Percentiles rank a stretch among this genome's conserved stretches.
These are phyloP conservation scores for Diplodia scrobiculata DNA, from an alignment of 2,329 filamentous ascomycete genomes.

Conservation along the genomic window DNA sequence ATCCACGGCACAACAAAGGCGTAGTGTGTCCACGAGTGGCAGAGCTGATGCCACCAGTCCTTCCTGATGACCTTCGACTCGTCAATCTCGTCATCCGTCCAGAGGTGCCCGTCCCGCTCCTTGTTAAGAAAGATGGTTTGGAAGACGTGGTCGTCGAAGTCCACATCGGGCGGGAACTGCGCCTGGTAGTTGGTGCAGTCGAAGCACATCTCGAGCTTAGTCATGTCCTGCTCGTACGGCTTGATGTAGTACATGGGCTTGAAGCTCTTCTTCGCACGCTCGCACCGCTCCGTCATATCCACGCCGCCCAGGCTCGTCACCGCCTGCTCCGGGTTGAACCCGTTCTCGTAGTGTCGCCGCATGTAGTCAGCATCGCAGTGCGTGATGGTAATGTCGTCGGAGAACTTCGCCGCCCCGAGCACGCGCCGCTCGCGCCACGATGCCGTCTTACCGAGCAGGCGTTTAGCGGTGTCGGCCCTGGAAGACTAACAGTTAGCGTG, in stretches of 20 bases:
- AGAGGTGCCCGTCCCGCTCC: conserved; percentile 56
- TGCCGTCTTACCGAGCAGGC: conserved; percentile 60
- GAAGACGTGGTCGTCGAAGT: conserved; percentile 65
- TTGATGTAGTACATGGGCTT: conserved; percentile 68
- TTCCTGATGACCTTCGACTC: conserved; percentile 62
- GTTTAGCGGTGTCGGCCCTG: conserved; percentile 59
- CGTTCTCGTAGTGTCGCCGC: conserved; percentile 67
- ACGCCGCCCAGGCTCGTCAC: conserved; percentile 47
- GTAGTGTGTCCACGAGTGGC: conserved; percentile 66
- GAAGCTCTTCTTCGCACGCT: conserved; percentile 56
- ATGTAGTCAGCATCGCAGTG: conserved; percentile 68
- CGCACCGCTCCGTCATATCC: conserved; percentile 48
- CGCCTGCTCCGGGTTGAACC: conserved; percentile 55
- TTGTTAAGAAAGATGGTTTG: conserved; percentile 70
- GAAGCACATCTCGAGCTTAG: conserved; percentile 65
- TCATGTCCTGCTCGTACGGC: conserved; percentile 58
- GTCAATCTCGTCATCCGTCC: conserved; percentile 63
- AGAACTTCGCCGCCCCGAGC: conserved; percentile 70
- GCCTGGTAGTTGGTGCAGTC: conserved; percentile 76
- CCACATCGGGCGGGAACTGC: conserved; percentile 62
- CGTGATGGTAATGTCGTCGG: conserved; percentile 71
- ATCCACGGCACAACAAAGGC: conserved; percentile 68
- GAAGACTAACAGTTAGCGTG: not conserved
- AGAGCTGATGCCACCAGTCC: conserved; percentile 70
- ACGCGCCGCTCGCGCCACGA: conserved; percentile 66